Base-by-base conservation (phyloP, 1,284 basidiomycete genomes). In the Lignosus rhinocerotis region DNA sequence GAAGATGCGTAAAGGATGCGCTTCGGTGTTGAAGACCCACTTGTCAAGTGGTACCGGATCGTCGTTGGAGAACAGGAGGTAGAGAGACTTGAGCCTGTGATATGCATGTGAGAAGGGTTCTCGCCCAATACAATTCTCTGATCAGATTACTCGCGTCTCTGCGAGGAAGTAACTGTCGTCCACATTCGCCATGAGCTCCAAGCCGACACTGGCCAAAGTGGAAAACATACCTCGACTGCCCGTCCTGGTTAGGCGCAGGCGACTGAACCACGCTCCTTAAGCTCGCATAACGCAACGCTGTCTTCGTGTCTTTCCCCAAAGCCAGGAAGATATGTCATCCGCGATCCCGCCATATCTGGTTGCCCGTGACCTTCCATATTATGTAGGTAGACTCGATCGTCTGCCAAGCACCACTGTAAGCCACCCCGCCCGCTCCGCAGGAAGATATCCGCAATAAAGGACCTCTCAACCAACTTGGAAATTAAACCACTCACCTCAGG, bases 11-110 rank as follows among this genome's bases (percentile, higher is more conserved):
- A 92, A 72, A 0, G 88, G 85, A 67, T 92, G 90, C 11, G 88
- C 90, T 73, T 92, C 92, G 1, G 92, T 94, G 69, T 93, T 94
- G 70, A 93, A 88, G 21, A 93, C 89, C 83, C 87, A 93, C 64
- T 83, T 73, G 63, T 89, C 84, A 32, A 92, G 72, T 11, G 88
- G 84, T 49, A 91, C 62, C 1, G 79, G 71, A 53, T 84, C 83
- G 48, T 81, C 78, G 42, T 84, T 80, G 53, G 70, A 71, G 72
- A 86, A 87, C 65, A 85, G 70, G n/a, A 87, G 75, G 66, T 86
- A 87, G 43, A 87, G 77, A 65, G 87, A 88, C 71, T 88, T 87
- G 56, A 87, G 70, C 50, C 82, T 84, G 73, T 9, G 47, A 21
- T 6, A 16, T 34, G 3, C 17, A 45, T 53, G 57, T 32, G 30